phyloP scores from a whole-genome alignment of 2,329 filamentous ascomycete genomes.

The Ceratocystis destructans region DNA sequence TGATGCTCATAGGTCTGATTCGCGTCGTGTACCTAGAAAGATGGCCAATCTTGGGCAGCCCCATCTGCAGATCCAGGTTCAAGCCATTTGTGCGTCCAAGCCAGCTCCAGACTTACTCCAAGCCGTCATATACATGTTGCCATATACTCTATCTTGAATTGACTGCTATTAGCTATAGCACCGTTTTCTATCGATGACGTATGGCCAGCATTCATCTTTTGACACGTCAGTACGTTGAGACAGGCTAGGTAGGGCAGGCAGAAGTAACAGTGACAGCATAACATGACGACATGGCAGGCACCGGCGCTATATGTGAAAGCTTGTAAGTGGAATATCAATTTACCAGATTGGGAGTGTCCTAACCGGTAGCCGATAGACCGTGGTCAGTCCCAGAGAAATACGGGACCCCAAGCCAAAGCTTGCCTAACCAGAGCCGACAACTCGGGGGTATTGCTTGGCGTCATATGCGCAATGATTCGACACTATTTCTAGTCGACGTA shows the following conservation, averaged over 20 bases:
- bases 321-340: too few species aligned
- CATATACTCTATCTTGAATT: not conserved
- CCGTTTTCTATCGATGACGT: not conserved
- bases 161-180: not conserved
- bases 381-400: too few species aligned
- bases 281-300: not conserved
- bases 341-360: too few species aligned
- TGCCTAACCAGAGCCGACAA: too few species aligned
- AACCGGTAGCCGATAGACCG: too few species aligned
- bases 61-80: too few species aligned
- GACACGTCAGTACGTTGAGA: slow-evolving; percentile 1
- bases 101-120: not conserved
- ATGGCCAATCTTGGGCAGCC: not conserved
- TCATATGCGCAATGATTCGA: too few species aligned
- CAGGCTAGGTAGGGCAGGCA: not conserved
- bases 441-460: too few species aligned
- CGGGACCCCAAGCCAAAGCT: too few species aligned
- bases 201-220: not conserved
- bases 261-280: not conserved
- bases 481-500: too few species aligned
- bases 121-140: not conserved
- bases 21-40: not conserved
- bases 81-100: not conserved
- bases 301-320: not conserved
- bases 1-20: not conserved